Conservation (phyloP, 495 filamentous ascomycete species). For the Neurospora sp. region DNA sequence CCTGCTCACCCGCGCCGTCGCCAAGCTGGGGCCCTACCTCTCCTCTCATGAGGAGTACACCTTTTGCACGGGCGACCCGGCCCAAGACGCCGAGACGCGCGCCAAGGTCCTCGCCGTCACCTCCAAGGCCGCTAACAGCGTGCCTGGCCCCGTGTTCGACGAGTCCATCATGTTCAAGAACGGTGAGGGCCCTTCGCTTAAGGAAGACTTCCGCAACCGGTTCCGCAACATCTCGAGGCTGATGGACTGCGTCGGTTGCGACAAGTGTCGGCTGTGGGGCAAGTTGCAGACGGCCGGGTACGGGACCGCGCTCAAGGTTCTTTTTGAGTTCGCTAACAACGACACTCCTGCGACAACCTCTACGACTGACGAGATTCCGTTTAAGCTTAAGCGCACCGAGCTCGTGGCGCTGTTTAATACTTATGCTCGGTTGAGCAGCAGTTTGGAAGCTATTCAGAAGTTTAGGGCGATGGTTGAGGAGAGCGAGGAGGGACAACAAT, state of each 20-base stretch:
- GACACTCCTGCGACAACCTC: constrained; percentile 45
- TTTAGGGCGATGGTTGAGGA: constrained; percentile 65
- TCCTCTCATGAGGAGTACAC: constrained; percentile 52
- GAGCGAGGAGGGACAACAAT: constrained; percentile 25
- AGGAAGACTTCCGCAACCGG: constrained; percentile 94
- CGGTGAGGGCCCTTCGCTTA: constrained; percentile 58
- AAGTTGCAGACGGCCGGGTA: constrained; percentile 96
- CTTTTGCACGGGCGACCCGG: constrained; percentile 79
- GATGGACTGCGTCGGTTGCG: constrained; percentile 98
- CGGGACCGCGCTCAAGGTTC: constrained; percentile 85
- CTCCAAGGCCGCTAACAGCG: constrained; percentile 47
- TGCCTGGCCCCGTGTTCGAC: constrained; percentile 69
- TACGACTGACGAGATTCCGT: constrained; percentile 32
- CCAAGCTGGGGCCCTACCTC: constrained; percentile 81
- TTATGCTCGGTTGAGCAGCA: constrained; percentile 72
- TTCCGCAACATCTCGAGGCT: constrained; percentile 92
- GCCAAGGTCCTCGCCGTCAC: constrained; percentile 67
- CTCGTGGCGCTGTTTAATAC: constrained; percentile 92
- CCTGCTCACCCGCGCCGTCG: constrained; percentile 76
- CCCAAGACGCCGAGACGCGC: constrained; percentile 70
- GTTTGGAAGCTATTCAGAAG: constrained; percentile 59
- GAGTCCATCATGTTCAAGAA: constrained; percentile 89
- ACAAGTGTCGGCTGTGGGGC: constrained; percentile 97
- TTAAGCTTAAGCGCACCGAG: constrained; percentile 75
- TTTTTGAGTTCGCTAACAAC: constrained; percentile 88